Percentiles rank a stretch among this genome's conserved stretches.
Conservation (phyloP, 2,329 filamentous ascomycete genomes). For the Coniochaeta ligniaria region DNA sequence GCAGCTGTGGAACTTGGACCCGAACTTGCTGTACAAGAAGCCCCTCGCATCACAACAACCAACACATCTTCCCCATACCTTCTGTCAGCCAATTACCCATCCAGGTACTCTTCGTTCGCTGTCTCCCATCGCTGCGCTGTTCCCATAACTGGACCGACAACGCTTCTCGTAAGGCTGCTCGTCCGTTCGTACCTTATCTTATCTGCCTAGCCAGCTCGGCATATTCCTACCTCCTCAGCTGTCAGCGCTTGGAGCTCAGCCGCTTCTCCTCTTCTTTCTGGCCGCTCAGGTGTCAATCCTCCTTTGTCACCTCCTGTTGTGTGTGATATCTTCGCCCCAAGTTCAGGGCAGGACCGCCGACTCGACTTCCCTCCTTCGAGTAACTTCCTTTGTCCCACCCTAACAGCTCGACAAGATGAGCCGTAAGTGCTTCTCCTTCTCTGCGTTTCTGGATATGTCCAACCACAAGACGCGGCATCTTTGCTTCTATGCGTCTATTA, state of each 20-base stretch:
- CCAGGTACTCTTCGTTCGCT: neutral
- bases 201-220: neutral
- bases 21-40: neutral
- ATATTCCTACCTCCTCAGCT: neutral
- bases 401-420: conserved; percentile 23
- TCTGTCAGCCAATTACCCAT: neutral
- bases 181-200: neutral
- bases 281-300: neutral
- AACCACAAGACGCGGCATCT: neutral
- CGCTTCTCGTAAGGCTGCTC: neutral
- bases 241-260: neutral
- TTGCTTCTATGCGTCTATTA: neutral
- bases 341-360: neutral
- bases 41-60: neutral
- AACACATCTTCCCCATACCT: neutral
- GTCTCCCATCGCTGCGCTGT: neutral
- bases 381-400: neutral
- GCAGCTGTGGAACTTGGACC: neutral
- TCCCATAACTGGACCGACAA: neutral
- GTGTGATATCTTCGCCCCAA: neutral
- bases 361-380: neutral
- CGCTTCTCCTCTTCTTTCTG: neutral
- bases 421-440: conserved; percentile 24
- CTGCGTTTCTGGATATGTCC: neutral
- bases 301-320: neutral